Percentiles rank a stretch among this genome's conserved stretches.
phyloP scores from a whole-genome alignment of 805 yeast genomes.

The Helenozyma baotianmanensis region DNA sequence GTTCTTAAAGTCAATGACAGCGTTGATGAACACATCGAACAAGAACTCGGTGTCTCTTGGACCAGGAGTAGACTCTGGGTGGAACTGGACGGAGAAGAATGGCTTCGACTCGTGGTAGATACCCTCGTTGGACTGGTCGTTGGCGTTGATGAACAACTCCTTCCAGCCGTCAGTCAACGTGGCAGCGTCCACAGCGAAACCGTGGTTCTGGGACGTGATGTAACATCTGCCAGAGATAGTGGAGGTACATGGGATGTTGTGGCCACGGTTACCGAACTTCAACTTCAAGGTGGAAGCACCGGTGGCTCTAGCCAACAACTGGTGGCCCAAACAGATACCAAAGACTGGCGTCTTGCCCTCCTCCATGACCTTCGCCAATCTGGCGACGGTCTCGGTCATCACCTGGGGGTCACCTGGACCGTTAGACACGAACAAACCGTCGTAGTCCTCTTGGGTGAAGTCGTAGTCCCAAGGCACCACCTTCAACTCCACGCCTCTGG shows the following conservation, averaged over 20 bases:
- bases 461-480: constrained; percentile 97
- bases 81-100: constrained; percentile 96
- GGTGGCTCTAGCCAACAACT: constrained; percentile 87
- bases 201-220: constrained; percentile 98
- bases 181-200: constrained; percentile 87
- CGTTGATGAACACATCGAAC: constrained; percentile 84
- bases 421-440: constrained; percentile 92
- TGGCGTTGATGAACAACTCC: constrained; percentile 91
- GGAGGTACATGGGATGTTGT: constrained; percentile 93
- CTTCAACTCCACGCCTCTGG: constrained; percentile 91
- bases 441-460: constrained; percentile 73
- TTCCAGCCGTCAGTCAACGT: constrained; percentile 81
- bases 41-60: constrained; percentile 98
- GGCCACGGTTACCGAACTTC: constrained; percentile 99
- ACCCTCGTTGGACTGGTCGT: constrained; percentile 98
- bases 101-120: constrained; percentile 86
- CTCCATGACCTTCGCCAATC: constrained; percentile 53
- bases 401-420: constrained; percentile 99
- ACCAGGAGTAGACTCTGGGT: constrained; percentile 99
- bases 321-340: constrained; percentile 99
- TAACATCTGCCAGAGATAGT: constrained; percentile 91
- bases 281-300: constrained; percentile 91
- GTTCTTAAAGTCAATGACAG: constrained; percentile 64
- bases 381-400: constrained; percentile 61
- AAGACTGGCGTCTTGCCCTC: constrained; percentile 81